phyloP scores from a whole-genome alignment of 768 basidiomycete genomes.

The Termitomyces bulborhizus region DNA sequence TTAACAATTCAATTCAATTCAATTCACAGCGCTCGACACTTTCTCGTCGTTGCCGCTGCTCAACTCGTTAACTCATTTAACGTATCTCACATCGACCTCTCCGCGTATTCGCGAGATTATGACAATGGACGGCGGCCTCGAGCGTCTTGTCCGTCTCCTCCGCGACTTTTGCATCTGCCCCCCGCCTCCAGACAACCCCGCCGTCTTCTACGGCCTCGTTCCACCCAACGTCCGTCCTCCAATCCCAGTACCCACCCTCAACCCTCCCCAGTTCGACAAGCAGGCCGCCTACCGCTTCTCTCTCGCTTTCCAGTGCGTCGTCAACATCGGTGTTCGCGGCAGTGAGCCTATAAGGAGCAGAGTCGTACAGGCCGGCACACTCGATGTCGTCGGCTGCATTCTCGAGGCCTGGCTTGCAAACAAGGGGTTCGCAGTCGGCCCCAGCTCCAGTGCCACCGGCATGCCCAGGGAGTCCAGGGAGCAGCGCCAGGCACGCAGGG shows the following conservation, averaged over 20 bases:
- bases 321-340: conserved; percentile 96
- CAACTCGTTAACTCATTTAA: conserved; percentile 94
- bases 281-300: conserved; percentile 86
- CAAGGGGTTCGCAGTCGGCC: conserved; percentile 82
- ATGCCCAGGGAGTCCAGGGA: conserved; percentile 71
- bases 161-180: conserved; percentile 84
- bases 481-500: conserved; percentile 57
- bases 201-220: conserved; percentile 70
- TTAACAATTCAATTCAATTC: too few species aligned
- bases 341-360: conserved; percentile 85
- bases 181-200: conserved; percentile 74
- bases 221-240: conserved; percentile 55
- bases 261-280: conserved; percentile 68
- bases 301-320: conserved; percentile 93
- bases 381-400: conserved; percentile 91
- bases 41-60: conserved; percentile 42
- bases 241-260: conserved; percentile 53
- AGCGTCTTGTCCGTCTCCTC: conserved; percentile 88
- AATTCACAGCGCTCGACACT: conserved; percentile 41
- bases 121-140: conserved; percentile 96
- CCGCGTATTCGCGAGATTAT: conserved; percentile 98
- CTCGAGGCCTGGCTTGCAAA: conserved; percentile 89
- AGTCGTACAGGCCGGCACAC: conserved; percentile 90
- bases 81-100: conserved; percentile 94
- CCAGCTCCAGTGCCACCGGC: conserved; percentile 71